Base-by-base conservation (phyloP, 108 stramenopile species). In the Licmophora abbreviata region DNA sequence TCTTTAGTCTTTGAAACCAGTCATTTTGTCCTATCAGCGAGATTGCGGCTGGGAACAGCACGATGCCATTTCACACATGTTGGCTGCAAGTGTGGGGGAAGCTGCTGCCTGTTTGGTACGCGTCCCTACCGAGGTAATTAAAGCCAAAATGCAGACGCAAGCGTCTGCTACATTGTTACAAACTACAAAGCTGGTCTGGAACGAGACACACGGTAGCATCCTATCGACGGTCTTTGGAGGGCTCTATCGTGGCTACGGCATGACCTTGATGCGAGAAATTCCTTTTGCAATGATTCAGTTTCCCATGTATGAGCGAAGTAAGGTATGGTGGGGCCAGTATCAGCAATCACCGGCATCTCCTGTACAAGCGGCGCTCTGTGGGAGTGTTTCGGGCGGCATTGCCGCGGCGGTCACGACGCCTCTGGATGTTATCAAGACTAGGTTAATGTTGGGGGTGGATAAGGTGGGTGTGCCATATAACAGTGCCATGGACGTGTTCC, bases 51-150 rank as follows among this genome's bases (percentile, higher is more conserved):
- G 44, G 20, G 53, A n/a, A n/a, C n/a, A 48, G 33, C 27, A 45
- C 36, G 59, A 48, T n/a, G 76, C 76, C 10, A 25, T 73, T 23
- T 62, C 82, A 11, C 97, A 99, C 66, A 92, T 94, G 82, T 44
- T 67, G 0, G 79, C 97, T 3, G 99, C 99, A 4, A 74, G 74
- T 1, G 59, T 83, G 12, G 99, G 94, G 9, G 99, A 99, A 56
- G 56, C 89, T 4, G 79, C 81, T 29, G 97, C 96, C 10, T 96
- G 96, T 64, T 61, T 97, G 33, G 92, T 99, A 0, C 86, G 99
- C 0, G 97, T 97, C 10, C 99, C 99, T 5, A 95, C 95, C 9
- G 99, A 99, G 62, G 93, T 97, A 1, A 64, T 99, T 48, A 99
- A 99, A 73, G 81, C 93, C 28, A 90, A 88, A 40, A 93, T 96